Evolutionary conservation across 1,284 basidiomycete genomes (phyloP).

Genomic region (Rhodotorula sp.): DNA sequence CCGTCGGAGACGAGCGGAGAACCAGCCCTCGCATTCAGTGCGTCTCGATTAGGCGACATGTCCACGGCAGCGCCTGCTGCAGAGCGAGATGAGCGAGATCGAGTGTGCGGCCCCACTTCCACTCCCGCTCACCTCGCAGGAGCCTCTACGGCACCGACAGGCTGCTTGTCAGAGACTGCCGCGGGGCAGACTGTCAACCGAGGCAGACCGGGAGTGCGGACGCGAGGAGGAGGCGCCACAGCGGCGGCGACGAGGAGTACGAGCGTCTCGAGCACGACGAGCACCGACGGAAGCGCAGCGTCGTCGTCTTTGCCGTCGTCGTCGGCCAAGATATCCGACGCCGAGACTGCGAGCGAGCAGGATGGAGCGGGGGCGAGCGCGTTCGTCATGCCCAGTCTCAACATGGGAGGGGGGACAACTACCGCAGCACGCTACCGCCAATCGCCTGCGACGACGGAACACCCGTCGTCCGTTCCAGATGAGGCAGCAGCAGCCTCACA

Average conservation of each 20-base stretch:
- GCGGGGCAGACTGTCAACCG: not conserved
- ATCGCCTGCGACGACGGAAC: not conserved
- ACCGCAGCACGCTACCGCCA: not conserved
- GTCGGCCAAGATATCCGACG: not conserved
- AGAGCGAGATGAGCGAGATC: too few relatives aligned
- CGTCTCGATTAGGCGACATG: not conserved
- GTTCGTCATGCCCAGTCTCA: slow-evolving; percentile 31
- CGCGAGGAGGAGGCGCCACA: not conserved
- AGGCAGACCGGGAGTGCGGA: not conserved
- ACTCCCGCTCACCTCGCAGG: too few relatives aligned
- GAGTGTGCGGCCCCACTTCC: too few relatives aligned
- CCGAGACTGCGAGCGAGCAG: slow-evolving; percentile 15
- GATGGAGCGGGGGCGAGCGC: not conserved
- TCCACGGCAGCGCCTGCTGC: not conserved
- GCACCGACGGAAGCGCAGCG: slow-evolving; percentile 22
- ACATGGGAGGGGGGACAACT: not conserved
- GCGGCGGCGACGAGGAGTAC: slow-evolving; percentile 4
- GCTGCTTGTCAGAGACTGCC: not conserved
- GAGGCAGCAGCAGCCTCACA: not conserved
- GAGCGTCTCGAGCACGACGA: slow-evolving; percentile 18
- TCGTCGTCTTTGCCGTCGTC: not conserved
- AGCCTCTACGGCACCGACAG: not conserved
- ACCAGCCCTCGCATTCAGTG: not conserved
- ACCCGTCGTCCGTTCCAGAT: not conserved
- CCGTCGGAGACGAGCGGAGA: not conserved